phyloP scores from a whole-genome alignment of 2,329 filamentous ascomycete genomes.

The Pseudogymnoascus destructans region DNA sequence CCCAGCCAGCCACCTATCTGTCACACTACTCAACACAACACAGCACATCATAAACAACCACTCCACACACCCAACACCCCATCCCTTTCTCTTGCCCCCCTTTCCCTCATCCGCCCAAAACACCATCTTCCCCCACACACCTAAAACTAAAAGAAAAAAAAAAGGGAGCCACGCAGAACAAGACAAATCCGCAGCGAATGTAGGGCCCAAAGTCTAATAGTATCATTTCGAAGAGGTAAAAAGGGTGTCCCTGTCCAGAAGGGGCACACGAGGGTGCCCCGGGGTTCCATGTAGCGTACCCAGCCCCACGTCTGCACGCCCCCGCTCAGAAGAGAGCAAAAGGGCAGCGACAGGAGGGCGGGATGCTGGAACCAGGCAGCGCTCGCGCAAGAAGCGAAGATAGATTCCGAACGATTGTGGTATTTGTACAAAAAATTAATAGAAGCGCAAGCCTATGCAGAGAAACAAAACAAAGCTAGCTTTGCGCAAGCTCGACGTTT shows the following conservation, averaged over 20 bases:
- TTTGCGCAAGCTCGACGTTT: slow-evolving; percentile 17
- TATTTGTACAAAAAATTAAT: background rate
- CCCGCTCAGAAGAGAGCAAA: background rate
- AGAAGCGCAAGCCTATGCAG: background rate
- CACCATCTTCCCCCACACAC: background rate
- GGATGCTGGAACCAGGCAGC: background rate
- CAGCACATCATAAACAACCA: background rate
- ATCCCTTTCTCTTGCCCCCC: background rate
- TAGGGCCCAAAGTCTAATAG: background rate
- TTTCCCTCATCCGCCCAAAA: background rate
- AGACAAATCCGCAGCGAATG: background rate
- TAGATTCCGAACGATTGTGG: background rate
- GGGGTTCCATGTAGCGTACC: background rate
- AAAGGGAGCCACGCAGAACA: background rate
- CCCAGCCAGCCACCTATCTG: background rate
- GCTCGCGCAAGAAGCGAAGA: background rate
- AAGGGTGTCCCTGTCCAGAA: background rate
- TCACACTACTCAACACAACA: background rate
- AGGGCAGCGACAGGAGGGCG: background rate
- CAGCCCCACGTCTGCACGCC: background rate
- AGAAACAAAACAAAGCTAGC: background rate
- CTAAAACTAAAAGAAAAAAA: background rate
- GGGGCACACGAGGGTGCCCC: background rate
- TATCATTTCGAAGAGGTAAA: background rate
- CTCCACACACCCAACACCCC: background rate